Conservation (phyloP, 495 filamentous ascomycete species). For the Daldinia childiae region DNA sequence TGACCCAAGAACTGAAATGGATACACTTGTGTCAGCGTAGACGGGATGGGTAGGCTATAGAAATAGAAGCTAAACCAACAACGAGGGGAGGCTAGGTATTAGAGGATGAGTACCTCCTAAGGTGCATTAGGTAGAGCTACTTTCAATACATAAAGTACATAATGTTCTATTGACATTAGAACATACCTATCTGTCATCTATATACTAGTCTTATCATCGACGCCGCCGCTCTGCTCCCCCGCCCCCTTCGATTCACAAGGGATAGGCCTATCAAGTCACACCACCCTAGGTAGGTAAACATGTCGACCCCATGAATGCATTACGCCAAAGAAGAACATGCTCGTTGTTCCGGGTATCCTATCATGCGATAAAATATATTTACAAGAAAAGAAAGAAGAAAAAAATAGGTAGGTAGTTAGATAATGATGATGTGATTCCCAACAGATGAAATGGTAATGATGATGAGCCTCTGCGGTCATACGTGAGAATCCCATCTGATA, state of each 20-base stretch:
- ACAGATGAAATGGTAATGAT: constrained; percentile 7
- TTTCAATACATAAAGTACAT: no score
- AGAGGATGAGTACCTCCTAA: not conserved
- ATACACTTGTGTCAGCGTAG: not conserved
- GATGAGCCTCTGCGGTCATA: constrained; percentile 19
- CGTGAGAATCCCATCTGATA: constrained; percentile 35
- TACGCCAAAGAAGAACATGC: constrained; percentile 21
- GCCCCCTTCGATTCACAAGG: constrained; percentile 1
- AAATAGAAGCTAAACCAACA: not conserved
- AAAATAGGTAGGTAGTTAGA: constrained; percentile 20
- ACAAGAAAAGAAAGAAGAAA: not conserved
- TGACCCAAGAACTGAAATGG: not conserved
- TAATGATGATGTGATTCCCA: constrained; percentile 21
- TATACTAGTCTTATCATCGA: not conserved
- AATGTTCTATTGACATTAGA: no score
- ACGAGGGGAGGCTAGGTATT: not conserved
- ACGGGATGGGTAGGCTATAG: not conserved
- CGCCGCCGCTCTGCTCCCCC: not conserved
- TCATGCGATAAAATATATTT: constrained; percentile 23
- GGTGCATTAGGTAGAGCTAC: no score
- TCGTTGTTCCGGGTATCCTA: constrained; percentile 38
- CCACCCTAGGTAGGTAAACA: not conserved
- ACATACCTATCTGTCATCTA: not conserved
- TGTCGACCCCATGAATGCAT: constrained; percentile 8
- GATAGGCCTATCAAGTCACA: not conserved